These are phyloP conservation scores for Rutstroemia sp. DNA, from an alignment of 2,329 filamentous ascomycete genomes.

Conservation along the genomic window DNA sequence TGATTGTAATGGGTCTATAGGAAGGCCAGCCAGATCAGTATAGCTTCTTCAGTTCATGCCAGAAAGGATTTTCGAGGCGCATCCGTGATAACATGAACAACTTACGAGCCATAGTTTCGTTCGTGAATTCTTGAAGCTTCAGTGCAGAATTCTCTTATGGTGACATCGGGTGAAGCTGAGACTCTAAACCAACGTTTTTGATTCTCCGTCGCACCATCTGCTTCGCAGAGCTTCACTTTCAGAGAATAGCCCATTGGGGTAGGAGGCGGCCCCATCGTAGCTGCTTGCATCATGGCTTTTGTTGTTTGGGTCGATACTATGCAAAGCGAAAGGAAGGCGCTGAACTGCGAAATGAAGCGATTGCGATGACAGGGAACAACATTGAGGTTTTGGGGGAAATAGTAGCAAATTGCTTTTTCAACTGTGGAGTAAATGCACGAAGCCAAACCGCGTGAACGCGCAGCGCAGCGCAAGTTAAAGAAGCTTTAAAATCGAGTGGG, in stretches of 20 bases:
- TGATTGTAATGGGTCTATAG: conserved; percentile 24
- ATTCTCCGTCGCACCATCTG: conserved; percentile 14
- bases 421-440: neutral
- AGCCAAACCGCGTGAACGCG: neutral
- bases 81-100: conserved; percentile 7
- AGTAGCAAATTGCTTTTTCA: neutral
- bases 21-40: neutral
- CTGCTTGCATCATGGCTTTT: conserved; percentile 9
- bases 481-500: neutral
- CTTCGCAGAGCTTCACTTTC: conserved; percentile 25
- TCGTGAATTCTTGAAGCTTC: conserved; percentile 26
- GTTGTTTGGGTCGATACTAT: neutral
- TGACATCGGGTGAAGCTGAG: conserved; percentile 23
- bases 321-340: neutral
- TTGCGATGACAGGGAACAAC: neutral
- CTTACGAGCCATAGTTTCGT: conserved; percentile 28
- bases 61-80: neutral
- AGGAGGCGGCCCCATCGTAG: conserved; percentile 22
- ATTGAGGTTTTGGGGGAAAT: neutral
- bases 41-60: neutral
- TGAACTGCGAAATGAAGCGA: neutral
- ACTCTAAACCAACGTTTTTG: conserved; percentile 27
- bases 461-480: neutral
- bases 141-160: conserved; percentile 26
- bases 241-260: conserved; percentile 24